A percentile compares a stretch with the other conserved stretches of the same genome.
These are phyloP conservation scores for Diaporthe citrichinensis DNA, from an alignment of 2,329 filamentous ascomycete species.

Conservation along the genomic window DNA sequence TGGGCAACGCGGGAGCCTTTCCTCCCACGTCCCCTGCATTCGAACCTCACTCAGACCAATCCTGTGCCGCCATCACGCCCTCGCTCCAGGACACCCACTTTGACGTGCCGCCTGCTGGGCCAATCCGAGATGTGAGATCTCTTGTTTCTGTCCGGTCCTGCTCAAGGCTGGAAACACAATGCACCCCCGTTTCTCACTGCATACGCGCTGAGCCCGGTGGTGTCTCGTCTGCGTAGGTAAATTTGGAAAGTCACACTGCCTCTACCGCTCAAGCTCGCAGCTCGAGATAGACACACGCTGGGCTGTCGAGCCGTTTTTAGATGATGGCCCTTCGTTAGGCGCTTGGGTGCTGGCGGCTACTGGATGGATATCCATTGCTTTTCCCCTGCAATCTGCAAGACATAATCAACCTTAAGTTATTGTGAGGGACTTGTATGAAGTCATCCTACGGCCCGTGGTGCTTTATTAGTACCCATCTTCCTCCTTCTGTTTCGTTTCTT, in stretches of 20 bases:
- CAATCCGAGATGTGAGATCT: neutral
- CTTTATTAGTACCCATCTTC: slow-evolving; percentile 10
- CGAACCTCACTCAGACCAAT: slow-evolving; percentile 2
- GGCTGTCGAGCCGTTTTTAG: neutral
- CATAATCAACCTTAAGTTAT: neutral
- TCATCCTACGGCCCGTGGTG: neutral
- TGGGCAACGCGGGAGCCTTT: neutral
- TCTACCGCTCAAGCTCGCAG: neutral
- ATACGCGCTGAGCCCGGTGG: slow-evolving; percentile 23
- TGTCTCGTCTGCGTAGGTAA: slow-evolving; percentile 15
- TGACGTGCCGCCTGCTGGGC: slow-evolving; percentile 18
- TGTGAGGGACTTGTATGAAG: neutral
- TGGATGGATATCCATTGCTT: slow-evolving; percentile 20
- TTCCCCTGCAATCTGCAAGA: slow-evolving; percentile 9
- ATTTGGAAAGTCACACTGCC: slow-evolving; percentile 20
- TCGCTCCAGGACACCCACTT: slow-evolving; percentile 12
- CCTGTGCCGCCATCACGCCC: neutral
- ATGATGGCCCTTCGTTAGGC: neutral
- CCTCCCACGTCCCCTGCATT: neutral
- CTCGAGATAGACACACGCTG: neutral
- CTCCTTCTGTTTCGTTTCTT: slow-evolving; percentile 35
- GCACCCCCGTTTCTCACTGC: slow-evolving; percentile 20
- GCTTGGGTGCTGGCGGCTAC: slow-evolving; percentile 3
- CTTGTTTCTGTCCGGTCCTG: neutral
- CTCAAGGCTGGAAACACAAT: neutral